Evolutionary conservation across 208 protist genomes (phyloP), one percentile per base, ranked within the genome.

Genomic region (Kentomonas sorsogonicus): DNA sequence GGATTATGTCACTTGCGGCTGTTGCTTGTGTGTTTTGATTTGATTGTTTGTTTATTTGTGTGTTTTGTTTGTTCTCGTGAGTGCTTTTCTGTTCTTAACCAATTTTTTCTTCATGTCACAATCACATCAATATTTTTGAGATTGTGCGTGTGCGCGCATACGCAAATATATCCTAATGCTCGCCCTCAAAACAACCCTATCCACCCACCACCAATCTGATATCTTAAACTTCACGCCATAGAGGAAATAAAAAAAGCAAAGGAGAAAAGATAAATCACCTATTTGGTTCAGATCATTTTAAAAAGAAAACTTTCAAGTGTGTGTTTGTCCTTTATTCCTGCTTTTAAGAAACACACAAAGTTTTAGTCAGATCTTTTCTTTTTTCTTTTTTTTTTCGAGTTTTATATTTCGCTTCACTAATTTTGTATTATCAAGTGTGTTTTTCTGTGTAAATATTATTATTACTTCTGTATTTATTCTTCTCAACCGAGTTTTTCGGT

Each of bases 21-120:
- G 1, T 31, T 34, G 16, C 25, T 27, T 54, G 31, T 15, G 5
- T 43, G n/a, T 46, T 45, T 54, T 20, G 18, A 30, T 52, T 3
- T 60, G 10, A 51, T 33, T 57, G 20, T 60, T n/a, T 57, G 18
- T 65, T 10, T 61, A 15, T 36, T 31, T 45, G 38, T 51, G 4
- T 55, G 5, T 52, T 51, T 31, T 53, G 27, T 58, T 20, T 29
- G 0, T 51, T 9, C 6, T 33, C 23, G 39, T 53, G 29, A 15
- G 23, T 41, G 11, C 34, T 36, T 11, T 34, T 55, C 23, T 26
- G 23, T 16, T 11, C 13, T 51, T 46, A 18, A 55, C 10, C 22
- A 26, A 22, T 33, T 1, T 59, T 39, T 53, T 53, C 16, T 53
- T n/a, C n/a, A n/a, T n/a, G n/a, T 23, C 46, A 20, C 46, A 30